These are phyloP conservation scores for Avicennia marina DNA, from an alignment of 257 asterid species.

Conservation along the genomic window DNA sequence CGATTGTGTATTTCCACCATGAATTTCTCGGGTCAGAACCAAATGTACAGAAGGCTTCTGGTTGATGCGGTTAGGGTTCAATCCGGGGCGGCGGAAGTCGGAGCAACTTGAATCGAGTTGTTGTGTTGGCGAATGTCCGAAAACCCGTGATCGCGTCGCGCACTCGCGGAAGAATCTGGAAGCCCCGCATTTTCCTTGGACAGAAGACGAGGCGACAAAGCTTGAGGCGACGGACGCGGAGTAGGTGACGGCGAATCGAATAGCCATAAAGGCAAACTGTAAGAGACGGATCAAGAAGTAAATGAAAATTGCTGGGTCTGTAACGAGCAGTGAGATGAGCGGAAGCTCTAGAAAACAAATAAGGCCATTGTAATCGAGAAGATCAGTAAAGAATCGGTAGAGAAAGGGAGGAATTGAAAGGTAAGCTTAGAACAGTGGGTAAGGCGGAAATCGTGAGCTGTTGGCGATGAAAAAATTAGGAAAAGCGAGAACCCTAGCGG, in stretches of 20 bases:
- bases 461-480: background rate
- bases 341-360: slow-evolving; percentile 28
- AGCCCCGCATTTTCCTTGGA: slow-evolving; percentile 36
- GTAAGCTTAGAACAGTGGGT: slow-evolving; percentile 19
- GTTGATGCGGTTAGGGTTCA: slow-evolving; percentile 7
- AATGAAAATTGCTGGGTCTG: slow-evolving; percentile 38
- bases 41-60: slow-evolving; percentile 21
- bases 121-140: slow-evolving; percentile 30
- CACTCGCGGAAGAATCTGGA: slow-evolving; percentile 52
- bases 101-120: slow-evolving; percentile 37
- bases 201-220: slow-evolving; percentile 41
- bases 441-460: background rate
- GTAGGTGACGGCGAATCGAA: slow-evolving; percentile 58
- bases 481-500: slow-evolving; percentile 25
- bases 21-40: slow-evolving; percentile 37
- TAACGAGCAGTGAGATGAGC: slow-evolving; percentile 17
- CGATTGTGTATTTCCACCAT: slow-evolving; percentile 36
- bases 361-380: slow-evolving; percentile 24
- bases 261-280: slow-evolving; percentile 60
- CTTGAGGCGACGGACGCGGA: slow-evolving; percentile 66
- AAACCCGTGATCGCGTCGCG: slow-evolving; percentile 34
- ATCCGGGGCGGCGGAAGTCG: slow-evolving; percentile 31
- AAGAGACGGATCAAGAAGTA: slow-evolving; percentile 31
- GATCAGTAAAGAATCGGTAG: slow-evolving; percentile 24
- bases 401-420: slow-evolving; percentile 32